phyloP scores from a whole-genome alignment of 2,329 filamentous ascomycete genomes.

The Claviceps sp. region DNA sequence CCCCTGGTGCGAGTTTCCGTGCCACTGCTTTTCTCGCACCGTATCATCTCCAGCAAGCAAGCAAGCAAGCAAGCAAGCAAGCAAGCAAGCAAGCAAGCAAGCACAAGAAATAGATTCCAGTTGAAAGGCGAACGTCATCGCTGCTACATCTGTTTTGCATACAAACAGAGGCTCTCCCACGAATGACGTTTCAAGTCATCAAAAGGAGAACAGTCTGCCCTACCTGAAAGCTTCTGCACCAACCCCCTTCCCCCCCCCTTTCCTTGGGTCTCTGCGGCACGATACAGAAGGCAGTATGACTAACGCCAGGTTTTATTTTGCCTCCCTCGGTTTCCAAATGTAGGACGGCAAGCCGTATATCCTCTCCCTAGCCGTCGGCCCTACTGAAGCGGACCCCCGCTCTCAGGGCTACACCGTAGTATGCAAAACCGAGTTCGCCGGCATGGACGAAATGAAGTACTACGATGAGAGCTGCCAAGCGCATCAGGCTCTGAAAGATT shows the following conservation, averaged over 20 bases:
- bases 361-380: conserved; percentile 38
- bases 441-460: conserved; percentile 53
- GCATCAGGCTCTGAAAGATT: conserved; percentile 27
- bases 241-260: not conserved
- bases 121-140: not conserved
- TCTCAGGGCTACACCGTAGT: conserved; percentile 53
- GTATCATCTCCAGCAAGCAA: not conserved
- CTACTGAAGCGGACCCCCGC: conserved; percentile 42
- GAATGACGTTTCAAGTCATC: not conserved
- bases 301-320: conserved; percentile 1
- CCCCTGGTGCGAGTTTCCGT: not conserved
- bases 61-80: not conserved
- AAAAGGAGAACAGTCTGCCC: not conserved
- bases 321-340: not conserved
- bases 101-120: not conserved
- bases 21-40: not conserved
- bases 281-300: conserved; percentile 1
- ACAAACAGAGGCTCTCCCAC: not conserved
- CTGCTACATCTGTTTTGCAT: not conserved
- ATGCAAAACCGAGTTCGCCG: conserved; percentile 49
- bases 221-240: not conserved
- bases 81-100: not conserved
- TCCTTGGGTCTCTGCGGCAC: not conserved
- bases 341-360: conserved; percentile 64
- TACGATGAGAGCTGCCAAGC: conserved; percentile 45